Evolutionary conservation across 805 yeast species (phyloP).

Genomic region (Pichia paraexigua): DNA sequence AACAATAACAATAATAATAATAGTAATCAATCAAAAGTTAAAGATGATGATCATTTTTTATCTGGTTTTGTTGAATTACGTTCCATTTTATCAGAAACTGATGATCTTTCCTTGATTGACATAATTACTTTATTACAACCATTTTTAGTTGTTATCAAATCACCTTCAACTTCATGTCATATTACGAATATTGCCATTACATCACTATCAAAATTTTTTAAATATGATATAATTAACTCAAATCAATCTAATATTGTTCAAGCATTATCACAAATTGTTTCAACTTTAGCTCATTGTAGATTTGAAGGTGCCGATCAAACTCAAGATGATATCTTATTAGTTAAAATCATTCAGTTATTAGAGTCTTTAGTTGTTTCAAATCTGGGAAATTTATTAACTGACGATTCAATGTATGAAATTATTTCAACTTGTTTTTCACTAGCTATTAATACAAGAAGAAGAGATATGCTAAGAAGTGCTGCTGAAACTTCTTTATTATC

Average conservation of each 20-base stretch:
- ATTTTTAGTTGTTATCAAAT: constrained; percentile 71
- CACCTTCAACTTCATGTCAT: constrained; percentile 78
- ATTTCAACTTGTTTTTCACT: constrained; percentile 85
- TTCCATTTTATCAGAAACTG: constrained; percentile 53
- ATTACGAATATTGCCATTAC: constrained; percentile 77
- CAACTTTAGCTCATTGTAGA: constrained; percentile 83
- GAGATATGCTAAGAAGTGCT: constrained; percentile 80
- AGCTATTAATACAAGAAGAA: constrained; percentile 86
- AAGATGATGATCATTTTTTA: constrained; percentile 48
- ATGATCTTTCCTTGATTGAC: constrained; percentile 50
- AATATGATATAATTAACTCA: constrained; percentile 55
- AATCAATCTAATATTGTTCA: constrained; percentile 47
- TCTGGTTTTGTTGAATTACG: constrained; percentile 76
- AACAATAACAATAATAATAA: constrained; percentile 2
- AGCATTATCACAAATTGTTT: constrained; percentile 57
- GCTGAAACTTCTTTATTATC: constrained; percentile 77
- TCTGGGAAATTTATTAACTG: constrained; percentile 59
- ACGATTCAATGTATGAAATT: constrained; percentile 79
- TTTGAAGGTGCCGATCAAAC: constrained; percentile 92
- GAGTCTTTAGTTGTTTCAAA: constrained; percentile 60
- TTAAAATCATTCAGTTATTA: constrained; percentile 71
- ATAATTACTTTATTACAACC: constrained; percentile 76
- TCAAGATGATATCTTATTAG: constrained; percentile 83
- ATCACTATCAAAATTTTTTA: constrained; percentile 66
- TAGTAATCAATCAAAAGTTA: constrained; percentile 20